phyloP scores from a whole-genome alignment of 2,329 filamentous ascomycete species.

The Pseudogymnoascus destructans region DNA sequence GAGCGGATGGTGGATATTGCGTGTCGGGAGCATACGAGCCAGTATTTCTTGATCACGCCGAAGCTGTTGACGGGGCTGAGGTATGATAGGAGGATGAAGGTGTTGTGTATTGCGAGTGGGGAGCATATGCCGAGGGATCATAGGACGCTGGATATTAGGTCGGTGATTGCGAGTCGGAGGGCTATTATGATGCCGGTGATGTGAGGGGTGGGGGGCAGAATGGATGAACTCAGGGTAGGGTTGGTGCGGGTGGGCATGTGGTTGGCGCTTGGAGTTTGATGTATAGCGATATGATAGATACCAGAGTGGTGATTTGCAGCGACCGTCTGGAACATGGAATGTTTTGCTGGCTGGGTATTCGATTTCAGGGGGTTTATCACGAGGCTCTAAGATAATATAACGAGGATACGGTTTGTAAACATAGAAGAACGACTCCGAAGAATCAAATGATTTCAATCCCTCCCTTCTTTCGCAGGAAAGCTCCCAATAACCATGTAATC shows the following conservation, averaged over 20 bases:
- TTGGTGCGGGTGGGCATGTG: neutral
- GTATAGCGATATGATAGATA: constrained; percentile 8
- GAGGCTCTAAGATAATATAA: constrained; percentile 7
- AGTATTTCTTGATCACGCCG: constrained; percentile 96
- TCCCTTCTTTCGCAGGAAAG: neutral
- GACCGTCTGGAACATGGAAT: neutral
- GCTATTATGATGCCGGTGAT: constrained; percentile 16
- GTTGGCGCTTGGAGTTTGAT: constrained; percentile 1
- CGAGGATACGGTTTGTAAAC: constrained; percentile 3
- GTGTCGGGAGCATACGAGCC: constrained; percentile 63
- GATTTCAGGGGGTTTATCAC: neutral
- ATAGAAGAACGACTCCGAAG: neutral
- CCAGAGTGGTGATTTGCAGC: neutral
- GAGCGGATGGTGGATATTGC: constrained; percentile 97
- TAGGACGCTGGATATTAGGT: constrained; percentile 22
- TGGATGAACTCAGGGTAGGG: no score
- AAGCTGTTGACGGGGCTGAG: constrained; percentile 77
- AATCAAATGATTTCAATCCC: neutral
- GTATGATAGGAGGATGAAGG: constrained; percentile 83
- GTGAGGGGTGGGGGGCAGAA: neutral
- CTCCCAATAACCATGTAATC: neutral
- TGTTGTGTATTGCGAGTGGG: constrained; percentile 86
- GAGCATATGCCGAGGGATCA: constrained; percentile 50
- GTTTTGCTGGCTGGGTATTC: neutral
- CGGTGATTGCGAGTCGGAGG: constrained; percentile 20